Conservation (phyloP, 2,329 filamentous ascomycete genomes). For the Penicillium fuscoglaucum region DNA sequence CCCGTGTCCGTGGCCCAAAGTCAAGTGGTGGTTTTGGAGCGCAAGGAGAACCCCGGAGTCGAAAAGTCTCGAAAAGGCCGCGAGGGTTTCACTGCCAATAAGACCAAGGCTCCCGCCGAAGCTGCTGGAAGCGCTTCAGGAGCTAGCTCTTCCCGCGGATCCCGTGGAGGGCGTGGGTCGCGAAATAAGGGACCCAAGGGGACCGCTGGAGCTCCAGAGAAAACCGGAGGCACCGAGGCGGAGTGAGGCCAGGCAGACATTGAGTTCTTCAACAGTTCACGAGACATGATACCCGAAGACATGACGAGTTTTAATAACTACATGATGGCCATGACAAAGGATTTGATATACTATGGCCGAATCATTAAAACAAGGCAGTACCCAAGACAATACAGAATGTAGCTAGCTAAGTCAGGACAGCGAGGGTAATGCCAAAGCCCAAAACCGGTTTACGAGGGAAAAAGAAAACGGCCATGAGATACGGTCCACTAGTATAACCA, state of each 20-base stretch:
- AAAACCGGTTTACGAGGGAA: too few species aligned
- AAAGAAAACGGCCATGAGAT: too few species aligned
- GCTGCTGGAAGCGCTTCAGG: slow-evolving; percentile 1
- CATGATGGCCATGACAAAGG: neutral
- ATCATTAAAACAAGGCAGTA: too few species aligned
- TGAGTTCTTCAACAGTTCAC: slow-evolving; percentile 3
- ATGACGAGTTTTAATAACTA: neutral
- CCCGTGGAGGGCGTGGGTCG: slow-evolving; percentile 26
- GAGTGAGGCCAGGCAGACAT: neutral
- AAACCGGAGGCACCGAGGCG: slow-evolving; percentile 6
- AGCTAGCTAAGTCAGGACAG: neutral
- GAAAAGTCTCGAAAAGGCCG: slow-evolving; percentile 37
- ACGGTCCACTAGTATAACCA: too few species aligned
- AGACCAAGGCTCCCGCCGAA: slow-evolving; percentile 11
- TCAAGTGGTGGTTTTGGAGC: slow-evolving; percentile 80
- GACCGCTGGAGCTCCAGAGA: slow-evolving; percentile 5
- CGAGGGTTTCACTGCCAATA: slow-evolving; percentile 19
- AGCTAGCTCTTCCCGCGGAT: slow-evolving; percentile 19
- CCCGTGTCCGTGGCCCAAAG: slow-evolving; percentile 81
- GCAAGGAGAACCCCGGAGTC: slow-evolving; percentile 37
- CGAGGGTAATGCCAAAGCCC: too few species aligned
- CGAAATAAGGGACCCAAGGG: slow-evolving; percentile 25
- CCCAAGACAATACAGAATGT: neutral
- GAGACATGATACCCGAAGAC: slow-evolving; percentile 11
- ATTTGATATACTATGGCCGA: neutral